phyloP scores from a whole-genome alignment of 2,329 filamentous ascomycete genomes.

The Teratosphaeriaceae sp. region DNA sequence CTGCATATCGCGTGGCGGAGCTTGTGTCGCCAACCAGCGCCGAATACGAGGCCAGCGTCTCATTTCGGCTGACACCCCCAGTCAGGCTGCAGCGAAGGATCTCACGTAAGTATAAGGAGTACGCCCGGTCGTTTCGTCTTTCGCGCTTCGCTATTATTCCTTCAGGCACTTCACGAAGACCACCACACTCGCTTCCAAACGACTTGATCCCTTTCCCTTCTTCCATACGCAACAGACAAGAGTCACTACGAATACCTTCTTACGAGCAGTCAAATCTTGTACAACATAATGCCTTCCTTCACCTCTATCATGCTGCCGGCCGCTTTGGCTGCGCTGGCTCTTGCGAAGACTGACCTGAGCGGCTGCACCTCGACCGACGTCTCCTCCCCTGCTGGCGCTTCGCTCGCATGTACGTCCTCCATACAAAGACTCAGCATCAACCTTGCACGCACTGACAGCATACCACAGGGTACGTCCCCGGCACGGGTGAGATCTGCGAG shows the following conservation, averaged over 20 bases:
- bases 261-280: not conserved
- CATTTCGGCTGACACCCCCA: too few relatives aligned
- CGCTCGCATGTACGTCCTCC: constrained; percentile 41
- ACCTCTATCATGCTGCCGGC: constrained; percentile 21
- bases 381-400: constrained; percentile 36
- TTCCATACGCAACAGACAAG: not conserved
- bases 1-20: too few relatives aligned
- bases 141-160: not conserved
- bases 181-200: constrained; percentile 3
- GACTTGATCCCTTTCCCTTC: not conserved
- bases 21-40: too few relatives aligned
- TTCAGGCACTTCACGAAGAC: too few relatives aligned
- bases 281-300: constrained; percentile 19
- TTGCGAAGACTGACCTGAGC: constrained; percentile 33
- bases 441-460: not conserved
- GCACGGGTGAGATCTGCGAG: constrained; percentile 57
- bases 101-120: not conserved
- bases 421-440: not conserved
- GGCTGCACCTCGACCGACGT: constrained; percentile 40
- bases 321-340: constrained; percentile 22
- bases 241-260: not conserved
- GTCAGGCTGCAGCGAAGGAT: too few relatives aligned
- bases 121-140: not conserved
- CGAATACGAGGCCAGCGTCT: too few relatives aligned
- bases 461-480: constrained; percentile 48